Evolutionary conservation across 1,284 basidiomycete genomes (phyloP), one percentile per base, ranked within the genome.

Genomic region (Microbotryomycetes sp.): DNA sequence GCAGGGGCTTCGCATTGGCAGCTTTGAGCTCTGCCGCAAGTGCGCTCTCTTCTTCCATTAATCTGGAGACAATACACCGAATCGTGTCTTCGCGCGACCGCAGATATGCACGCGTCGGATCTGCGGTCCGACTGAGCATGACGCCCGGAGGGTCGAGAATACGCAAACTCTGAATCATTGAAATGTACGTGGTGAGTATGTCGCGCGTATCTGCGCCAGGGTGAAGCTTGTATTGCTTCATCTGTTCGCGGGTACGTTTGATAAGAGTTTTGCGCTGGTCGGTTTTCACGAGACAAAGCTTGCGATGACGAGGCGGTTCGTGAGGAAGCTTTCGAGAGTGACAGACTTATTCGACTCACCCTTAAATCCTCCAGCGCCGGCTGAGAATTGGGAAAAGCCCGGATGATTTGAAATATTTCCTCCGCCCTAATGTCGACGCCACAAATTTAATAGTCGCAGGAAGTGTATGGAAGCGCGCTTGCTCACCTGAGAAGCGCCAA

Each of bases 351-450:
- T 21, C 9, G 31, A 70, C 78, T 30, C 65, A 88, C 87, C 76
- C 84, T 87, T 29, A 98, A 80, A 74, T 98, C 96, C 60, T 88
- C 81, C n/a, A 98, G 77, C 0, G 91, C 92, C 1, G 86, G 83
- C 63, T 80, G 79, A 0, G 93, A 96, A 60, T 91, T 88, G 0
- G 96, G 93, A 69, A 85, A 96, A 70, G 92, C 88, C 52, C 94
- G 85, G 60, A 98, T 93, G 60, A 98, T 94, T 67, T 96, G 91
- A 71, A 96, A 97, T 21, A 98, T 85, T 75, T 97, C 91, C 54
- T 80, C 80, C 0, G 86, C 90, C 47, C 91, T 92, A n/a, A n/a
- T n/a, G n/a, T n/a, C n/a, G n/a, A n/a, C n/a, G n/a, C n/a, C n/a
- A n/a, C n/a, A n/a, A n/a, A n/a, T n/a, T n/a, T n/a, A n/a, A n/a